Evolutionary conservation across 225 moss, liverwort and hornwort species (phyloP).

Genomic region (Physcomitrellopsis africana): DNA sequence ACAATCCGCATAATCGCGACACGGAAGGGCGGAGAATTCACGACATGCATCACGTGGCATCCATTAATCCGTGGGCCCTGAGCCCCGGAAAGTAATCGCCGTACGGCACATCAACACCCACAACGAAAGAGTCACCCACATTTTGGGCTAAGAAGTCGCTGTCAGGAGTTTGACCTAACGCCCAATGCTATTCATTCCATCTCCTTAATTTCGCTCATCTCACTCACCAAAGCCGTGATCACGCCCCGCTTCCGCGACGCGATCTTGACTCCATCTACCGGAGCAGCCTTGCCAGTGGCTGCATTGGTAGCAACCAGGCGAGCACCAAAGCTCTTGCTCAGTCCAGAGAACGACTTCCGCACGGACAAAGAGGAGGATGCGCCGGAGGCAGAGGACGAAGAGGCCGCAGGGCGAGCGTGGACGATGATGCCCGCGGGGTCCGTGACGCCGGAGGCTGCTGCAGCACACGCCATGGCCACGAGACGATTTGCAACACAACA

Average conservation of each 20-base stretch:
- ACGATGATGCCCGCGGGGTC: conserved; percentile 25
- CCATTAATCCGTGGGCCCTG: too few species aligned
- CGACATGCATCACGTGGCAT: too few species aligned
- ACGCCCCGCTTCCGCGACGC: conserved; percentile 27
- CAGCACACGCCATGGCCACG: conserved; percentile 53
- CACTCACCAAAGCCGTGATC: conserved; percentile 45
- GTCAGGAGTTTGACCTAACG: too few species aligned
- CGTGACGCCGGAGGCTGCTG: conserved; percentile 44
- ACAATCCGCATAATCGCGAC: too few species aligned
- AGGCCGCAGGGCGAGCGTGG: conserved; percentile 19
- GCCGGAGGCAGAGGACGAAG: not conserved
- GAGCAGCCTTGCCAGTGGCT: conserved; percentile 8
- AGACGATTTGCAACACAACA: not conserved
- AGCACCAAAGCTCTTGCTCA: conserved; percentile 50
- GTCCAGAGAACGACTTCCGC: conserved; percentile 42
- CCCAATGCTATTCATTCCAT: too few species aligned
- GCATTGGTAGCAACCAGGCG: conserved; percentile 43
- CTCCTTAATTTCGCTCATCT: not conserved
- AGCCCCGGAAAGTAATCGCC: too few species aligned
- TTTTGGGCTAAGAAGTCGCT: too few species aligned
- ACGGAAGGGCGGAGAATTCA: too few species aligned
- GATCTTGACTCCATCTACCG: conserved; percentile 29
- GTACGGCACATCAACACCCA: too few species aligned
- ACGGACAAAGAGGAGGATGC: conserved; percentile 41
- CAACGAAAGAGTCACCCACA: too few species aligned